A percentile compares a stretch with the other conserved stretches of the same genome.
Evolutionary conservation across 495 filamentous ascomycete genomes (phyloP).

Genomic region (Amniculicola lignicola): DNA sequence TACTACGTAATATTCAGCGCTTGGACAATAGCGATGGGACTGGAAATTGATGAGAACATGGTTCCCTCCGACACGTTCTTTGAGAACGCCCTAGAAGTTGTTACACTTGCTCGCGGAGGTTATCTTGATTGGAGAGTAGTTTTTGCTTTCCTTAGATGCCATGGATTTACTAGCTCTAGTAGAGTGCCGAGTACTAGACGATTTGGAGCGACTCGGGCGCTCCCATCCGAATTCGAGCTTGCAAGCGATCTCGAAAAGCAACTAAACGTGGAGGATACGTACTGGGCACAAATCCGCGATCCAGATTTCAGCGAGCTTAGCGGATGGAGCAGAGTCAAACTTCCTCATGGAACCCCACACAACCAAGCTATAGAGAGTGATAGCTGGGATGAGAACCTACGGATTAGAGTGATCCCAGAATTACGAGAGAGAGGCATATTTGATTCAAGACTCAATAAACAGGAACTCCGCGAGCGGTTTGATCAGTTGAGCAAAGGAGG

Average conservation of each 20-base stretch:
- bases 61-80: not conserved
- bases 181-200: not conserved
- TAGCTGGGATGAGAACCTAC: too few relatives aligned
- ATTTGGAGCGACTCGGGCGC: not conserved
- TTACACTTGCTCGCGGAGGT: not conserved
- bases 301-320: not conserved
- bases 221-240: not conserved
- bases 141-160: slow-evolving; percentile 2
- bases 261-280: not conserved
- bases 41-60: not conserved
- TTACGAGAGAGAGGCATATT: too few relatives aligned
- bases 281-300: not conserved
- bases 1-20: not conserved
- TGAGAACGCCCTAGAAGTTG: not conserved
- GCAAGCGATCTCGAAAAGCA: not conserved
- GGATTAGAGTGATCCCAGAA: too few relatives aligned
- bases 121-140: slow-evolving; percentile 1
- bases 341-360: not conserved
- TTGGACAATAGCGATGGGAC: slow-evolving; percentile 8
- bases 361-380: not conserved
- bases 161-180: not conserved
- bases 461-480: too few relatives aligned
- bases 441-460: too few relatives aligned
- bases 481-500: too few relatives aligned
- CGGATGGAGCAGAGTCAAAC: not conserved